A percentile compares a stretch with the other conserved stretches of the same genome.
Evolutionary conservation across 2,329 filamentous ascomycete species (phyloP).

Genomic region (Colletotrichum scovillei): DNA sequence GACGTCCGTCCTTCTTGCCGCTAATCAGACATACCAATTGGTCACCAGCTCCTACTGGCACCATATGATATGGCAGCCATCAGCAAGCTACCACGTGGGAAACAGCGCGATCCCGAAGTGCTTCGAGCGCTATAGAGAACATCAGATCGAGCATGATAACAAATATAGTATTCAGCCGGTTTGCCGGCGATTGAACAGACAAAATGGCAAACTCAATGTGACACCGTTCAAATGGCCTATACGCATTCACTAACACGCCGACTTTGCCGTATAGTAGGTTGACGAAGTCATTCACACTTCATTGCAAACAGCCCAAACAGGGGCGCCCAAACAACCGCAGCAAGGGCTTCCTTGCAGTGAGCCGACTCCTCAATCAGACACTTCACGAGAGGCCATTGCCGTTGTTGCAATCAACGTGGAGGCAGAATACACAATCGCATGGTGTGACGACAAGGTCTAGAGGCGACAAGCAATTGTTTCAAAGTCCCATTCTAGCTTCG

Average conservation of each 20-base stretch:
- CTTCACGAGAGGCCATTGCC: slow-evolving; percentile 4
- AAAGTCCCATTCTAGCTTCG: neutral
- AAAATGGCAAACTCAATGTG: neutral
- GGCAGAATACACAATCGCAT: neutral
- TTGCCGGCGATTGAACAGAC: neutral
- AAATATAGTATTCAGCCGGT: neutral
- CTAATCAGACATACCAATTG: neutral
- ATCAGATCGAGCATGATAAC: neutral
- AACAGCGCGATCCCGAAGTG: neutral
- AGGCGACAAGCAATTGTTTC: slow-evolving; percentile 18
- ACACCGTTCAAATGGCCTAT: neutral
- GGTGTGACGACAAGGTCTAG: slow-evolving; percentile 2
- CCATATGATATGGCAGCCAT: neutral
- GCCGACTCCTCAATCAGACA: slow-evolving; percentile 2
- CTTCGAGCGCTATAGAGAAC: neutral
- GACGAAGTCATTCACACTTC: neutral
- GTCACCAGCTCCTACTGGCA: neutral
- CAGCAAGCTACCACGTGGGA: neutral
- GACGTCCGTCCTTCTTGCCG: neutral
- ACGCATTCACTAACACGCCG: neutral
- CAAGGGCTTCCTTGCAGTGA: slow-evolving; percentile 16
- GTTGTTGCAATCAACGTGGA: slow-evolving; percentile 5
- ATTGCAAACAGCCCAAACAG: slow-evolving; percentile 5
- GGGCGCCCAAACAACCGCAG: neutral
- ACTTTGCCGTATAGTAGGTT: neutral